Percentiles rank a stretch among this genome's conserved stretches.
Evolutionary conservation across 2,329 filamentous ascomycete species (phyloP).

Genomic region (Thermomyces lanuginosus): DNA sequence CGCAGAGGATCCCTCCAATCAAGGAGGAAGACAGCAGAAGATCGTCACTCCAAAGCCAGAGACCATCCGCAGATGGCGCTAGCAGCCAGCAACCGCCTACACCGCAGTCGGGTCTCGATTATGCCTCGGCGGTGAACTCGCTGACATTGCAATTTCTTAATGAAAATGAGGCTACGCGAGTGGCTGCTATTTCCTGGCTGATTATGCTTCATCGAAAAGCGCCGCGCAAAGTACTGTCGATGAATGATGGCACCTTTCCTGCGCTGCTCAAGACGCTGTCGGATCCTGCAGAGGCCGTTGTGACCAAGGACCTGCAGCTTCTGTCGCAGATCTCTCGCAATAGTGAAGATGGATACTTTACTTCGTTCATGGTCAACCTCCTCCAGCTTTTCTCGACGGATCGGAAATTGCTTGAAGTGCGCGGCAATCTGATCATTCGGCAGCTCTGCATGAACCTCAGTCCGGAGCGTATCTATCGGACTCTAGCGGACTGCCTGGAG

Average conservation of each 20-base stretch:
- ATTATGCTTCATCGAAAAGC: conserved; percentile 97
- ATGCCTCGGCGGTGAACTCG: conserved; percentile 83
- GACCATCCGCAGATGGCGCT: conserved; percentile 13
- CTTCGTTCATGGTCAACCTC: conserved; percentile 94
- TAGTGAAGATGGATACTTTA: conserved; percentile 93
- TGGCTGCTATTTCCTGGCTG: conserved; percentile 86
- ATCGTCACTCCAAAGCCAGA: conserved; percentile 25
- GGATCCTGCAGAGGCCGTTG: conserved; percentile 86
- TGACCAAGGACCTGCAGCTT: conserved; percentile 82
- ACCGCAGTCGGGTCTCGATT: conserved; percentile 59
- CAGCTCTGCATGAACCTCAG: conserved; percentile 87
- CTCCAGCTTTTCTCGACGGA: conserved; percentile 93
- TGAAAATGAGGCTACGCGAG: conserved; percentile 87
- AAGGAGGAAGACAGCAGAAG: conserved; percentile 26
- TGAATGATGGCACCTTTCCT: conserved; percentile 94
- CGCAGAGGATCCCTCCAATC: conserved; percentile 16
- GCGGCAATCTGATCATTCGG: conserved; percentile 90
- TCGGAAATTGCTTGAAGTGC: conserved; percentile 70
- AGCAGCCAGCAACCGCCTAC: conserved; percentile 32
- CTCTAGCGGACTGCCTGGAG: conserved; percentile 87
- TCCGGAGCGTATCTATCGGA: conserved; percentile 88
- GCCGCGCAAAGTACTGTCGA: conserved; percentile 78
- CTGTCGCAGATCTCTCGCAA: conserved; percentile 92
- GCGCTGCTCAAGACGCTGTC: conserved; percentile 90
- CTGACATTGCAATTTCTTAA: conserved; percentile 88